phyloP scores from a whole-genome alignment of 2,329 filamentous ascomycete species.

The Arthrobotrys iridis region DNA sequence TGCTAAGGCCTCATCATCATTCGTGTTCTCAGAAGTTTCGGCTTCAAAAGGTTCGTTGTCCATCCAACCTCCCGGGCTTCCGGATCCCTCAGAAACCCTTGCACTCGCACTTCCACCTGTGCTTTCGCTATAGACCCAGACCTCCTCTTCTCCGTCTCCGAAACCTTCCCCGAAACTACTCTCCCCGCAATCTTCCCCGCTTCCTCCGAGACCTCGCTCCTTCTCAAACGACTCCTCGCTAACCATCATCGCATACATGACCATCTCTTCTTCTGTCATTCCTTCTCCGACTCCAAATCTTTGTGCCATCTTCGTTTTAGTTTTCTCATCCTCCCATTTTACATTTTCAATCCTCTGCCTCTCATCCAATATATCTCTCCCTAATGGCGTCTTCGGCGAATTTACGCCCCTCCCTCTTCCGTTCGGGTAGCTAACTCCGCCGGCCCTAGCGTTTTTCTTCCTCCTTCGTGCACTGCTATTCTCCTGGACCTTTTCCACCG shows the following conservation, averaged over 20 bases:
- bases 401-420: constrained; percentile 67
- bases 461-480: constrained; percentile 65
- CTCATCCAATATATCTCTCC: constrained; percentile 87
- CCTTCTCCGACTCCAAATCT: constrained; percentile 84
- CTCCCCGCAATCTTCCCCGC: constrained; percentile 60
- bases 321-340: constrained; percentile 65
- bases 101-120: constrained; percentile 6
- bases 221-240: constrained; percentile 70
- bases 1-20: constrained; percentile 43
- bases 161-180: constrained; percentile 13
- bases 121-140: constrained; percentile 45
- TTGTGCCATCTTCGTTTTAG: constrained; percentile 76
- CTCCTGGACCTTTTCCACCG: constrained; percentile 76
- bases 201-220: constrained; percentile 64
- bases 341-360: constrained; percentile 72
- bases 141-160: constrained; percentile 25
- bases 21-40: background rate
- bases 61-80: constrained; percentile 4
- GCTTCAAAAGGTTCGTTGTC: background rate
- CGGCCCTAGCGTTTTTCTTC: constrained; percentile 64
- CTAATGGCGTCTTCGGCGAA: constrained; percentile 74
- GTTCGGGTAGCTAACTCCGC: background rate
- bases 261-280: constrained; percentile 72
- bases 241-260: constrained; percentile 73
- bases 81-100: constrained; percentile 3